phyloP scores from a whole-genome alignment of 352 stramenopile species.

The Globisporangium recalcitrans region DNA sequence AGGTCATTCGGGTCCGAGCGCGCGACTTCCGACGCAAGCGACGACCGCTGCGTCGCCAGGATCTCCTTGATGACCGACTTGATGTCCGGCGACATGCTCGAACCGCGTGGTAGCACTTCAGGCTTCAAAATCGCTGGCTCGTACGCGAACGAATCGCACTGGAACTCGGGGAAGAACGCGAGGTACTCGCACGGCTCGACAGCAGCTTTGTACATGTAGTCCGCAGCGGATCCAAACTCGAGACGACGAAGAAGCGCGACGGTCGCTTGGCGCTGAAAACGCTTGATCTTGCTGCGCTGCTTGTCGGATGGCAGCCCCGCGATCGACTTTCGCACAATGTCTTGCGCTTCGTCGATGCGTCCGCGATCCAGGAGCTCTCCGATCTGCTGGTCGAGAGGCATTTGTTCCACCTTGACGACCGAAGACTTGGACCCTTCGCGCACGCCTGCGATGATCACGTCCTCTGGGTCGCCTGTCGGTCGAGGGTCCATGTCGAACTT shows the following conservation, averaged over 20 bases:
- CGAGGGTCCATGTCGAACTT: conserved; percentile 88
- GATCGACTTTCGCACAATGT: conserved; percentile 82
- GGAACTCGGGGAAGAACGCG: conserved; percentile 80
- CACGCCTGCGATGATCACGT: conserved; percentile 73
- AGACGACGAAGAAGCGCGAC: conserved; percentile 72
- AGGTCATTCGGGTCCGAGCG: conserved; percentile 51
- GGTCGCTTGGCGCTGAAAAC: conserved; percentile 80
- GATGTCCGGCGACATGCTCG: conserved; percentile 70
- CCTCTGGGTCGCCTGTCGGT: conserved; percentile 62
- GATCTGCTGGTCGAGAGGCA: conserved; percentile 81
- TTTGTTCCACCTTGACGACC: conserved; percentile 83
- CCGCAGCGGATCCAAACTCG: conserved; percentile 69
- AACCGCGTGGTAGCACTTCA: conserved; percentile 73
- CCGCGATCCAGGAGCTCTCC: conserved; percentile 80
- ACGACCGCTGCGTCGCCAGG: conserved; percentile 36
- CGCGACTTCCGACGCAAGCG: conserved; percentile 58
- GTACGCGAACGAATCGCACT: conserved; percentile 79
- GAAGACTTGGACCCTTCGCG: conserved; percentile 66
- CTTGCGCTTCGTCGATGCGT: conserved; percentile 80
- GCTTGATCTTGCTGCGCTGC: conserved; percentile 85
- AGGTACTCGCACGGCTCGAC: conserved; percentile 86
- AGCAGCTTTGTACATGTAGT: conserved; percentile 84
- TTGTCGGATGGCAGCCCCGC: conserved; percentile 67
- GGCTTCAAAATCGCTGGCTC: conserved; percentile 79
- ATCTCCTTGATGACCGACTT: conserved; percentile 72